Evolutionary conservation across 2,329 filamentous ascomycete species (phyloP), one percentile per base, ranked within the genome.

Genomic region (Phaeomoniella chlamydospora): DNA sequence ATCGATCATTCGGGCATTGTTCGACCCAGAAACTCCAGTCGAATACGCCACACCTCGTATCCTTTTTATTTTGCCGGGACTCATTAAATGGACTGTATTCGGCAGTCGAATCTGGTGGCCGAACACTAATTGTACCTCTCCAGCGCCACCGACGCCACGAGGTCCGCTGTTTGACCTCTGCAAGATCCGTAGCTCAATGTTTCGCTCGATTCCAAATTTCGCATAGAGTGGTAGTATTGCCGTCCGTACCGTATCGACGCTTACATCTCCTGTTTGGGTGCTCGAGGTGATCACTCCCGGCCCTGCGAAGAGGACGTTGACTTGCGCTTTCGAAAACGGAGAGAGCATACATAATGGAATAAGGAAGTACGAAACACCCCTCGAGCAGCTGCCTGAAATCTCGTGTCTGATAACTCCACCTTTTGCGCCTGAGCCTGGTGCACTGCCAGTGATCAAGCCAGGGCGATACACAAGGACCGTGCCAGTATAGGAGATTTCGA

Each of bases 401-500:
- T 77, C 74, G 64, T 94, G 87, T 51, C 76, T 74, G 49, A 96
- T 75, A 29, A 93, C 72, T 47, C 88, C 82, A 49, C 76, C 57
- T 33, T 72, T 66, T 26, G 82, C 78, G 48, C 84, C 84, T 34
- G 78, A 70, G 13, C 84, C 85, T 14, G 81, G 68, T 15, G 81
- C 75, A 33, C 78, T 80, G 42, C 90, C 90, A 0, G 85, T 90
- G 50, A 98, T 92, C 29, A 98, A 67, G 22, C 90, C 90, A 0
- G 90, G 90, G 45, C 83, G 80, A 62, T 92, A 98, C 26, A 87
- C 79, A 38, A 98, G 73, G 1, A 85, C 87, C 0, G 90, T 96
- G 53, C 90, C 90, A 1, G 86, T 94, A 62, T 93, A 90, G 9
- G 86, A 94, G 48, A 98, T 94, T 52, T 94, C 87, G 62, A 96